Base-by-base conservation (phyloP, 176 grass and related monocot species). In the Oryza brachyantha region DNA sequence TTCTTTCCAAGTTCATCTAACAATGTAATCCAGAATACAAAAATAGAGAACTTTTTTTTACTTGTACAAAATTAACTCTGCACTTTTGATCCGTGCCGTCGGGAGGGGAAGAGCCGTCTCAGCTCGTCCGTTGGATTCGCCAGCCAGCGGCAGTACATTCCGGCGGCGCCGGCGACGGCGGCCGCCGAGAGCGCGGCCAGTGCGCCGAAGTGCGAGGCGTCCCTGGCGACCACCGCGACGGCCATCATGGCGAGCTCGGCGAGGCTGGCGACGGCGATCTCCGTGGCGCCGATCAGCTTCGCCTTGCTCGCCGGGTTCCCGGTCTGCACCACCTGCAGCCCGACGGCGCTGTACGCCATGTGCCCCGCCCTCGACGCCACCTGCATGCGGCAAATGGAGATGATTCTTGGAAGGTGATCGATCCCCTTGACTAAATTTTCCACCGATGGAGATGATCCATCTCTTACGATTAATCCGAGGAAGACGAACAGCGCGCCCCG, bases 291-390 rank as follows among this genome's bases (percentile, higher is more conserved):
- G 46, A 93, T 75, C 5, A 93, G 90, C 66, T 89, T 93, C 0
- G 86, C 86, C 66, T 93, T 93, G 1, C 36, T 54, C 12, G 69
- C 27, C 34, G 83, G 90, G 75, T 80, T 81, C 14, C 82, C 83
- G 5, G 75, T 89, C 70, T 92, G 86, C 75, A 92, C 79, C 29
- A 92, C 78, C 87, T 92, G 90, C 40, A 92, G 76, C 29, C 83
- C 70, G 25, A 89, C 32, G 32, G 84, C 45, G 84, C 76, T 89
- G 86, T 89, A 89, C 68, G 90, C 75, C 90, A 92, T 84, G 46
- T 92, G 90, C 11, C 90, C 90, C 65, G 76, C 50, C 83, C 90
- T 83, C 40, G 83, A 92, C 65, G 69, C 68, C 34, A 89, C 83
- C 90, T 92, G 78, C 86, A 0, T 3, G 9, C 6, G 28, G 21